A percentile compares a stretch with the other conserved stretches of the same genome.
Evolutionary conservation across 139 green algal genomes (phyloP).

Genomic region (Volvox africanus): DNA sequence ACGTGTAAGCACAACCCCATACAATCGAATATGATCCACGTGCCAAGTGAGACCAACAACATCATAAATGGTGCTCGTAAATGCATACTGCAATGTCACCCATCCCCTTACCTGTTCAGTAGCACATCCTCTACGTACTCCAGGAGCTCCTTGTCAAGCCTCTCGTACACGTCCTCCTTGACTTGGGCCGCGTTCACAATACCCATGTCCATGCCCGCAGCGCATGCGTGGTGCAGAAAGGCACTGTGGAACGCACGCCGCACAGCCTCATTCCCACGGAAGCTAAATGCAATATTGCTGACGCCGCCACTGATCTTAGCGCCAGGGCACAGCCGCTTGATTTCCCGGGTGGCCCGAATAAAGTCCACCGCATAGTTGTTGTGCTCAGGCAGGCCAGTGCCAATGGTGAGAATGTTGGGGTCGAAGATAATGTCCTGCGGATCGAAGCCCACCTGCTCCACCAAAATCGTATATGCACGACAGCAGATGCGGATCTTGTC

Average conservation of each 20-base stretch:
- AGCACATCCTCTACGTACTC: constrained; percentile 98
- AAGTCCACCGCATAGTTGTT: constrained; percentile 99
- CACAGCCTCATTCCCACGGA: constrained; percentile 97
- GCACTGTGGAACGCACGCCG: constrained; percentile 93
- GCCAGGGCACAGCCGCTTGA: constrained; percentile 96
- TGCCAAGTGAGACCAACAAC: too few species aligned
- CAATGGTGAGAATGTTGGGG: constrained; percentile 99
- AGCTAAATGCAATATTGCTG: constrained; percentile 99
- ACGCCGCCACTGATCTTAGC: constrained; percentile 97
- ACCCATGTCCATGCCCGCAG: constrained; percentile 99
- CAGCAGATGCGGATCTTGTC: constrained; percentile 96
- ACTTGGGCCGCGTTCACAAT: constrained; percentile 98
- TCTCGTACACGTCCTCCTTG: constrained; percentile 94
- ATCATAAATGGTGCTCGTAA: too few species aligned
- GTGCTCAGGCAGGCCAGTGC: constrained; percentile 97
- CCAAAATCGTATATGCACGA: constrained; percentile 94
- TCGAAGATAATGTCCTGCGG: constrained; percentile 99
- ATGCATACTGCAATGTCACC: too few species aligned
- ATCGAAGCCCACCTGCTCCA: constrained; percentile 96
- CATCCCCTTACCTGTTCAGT: constrained; percentile 95
- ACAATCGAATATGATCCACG: too few species aligned
- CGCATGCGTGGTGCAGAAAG: constrained; percentile 96
- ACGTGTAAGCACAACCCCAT: too few species aligned
- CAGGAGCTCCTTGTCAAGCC: constrained; percentile 98
- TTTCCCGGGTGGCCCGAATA: constrained; percentile 91